phyloP scores from a whole-genome alignment of 2,329 filamentous ascomycete genomes.

The Trichoderma hamatum region DNA sequence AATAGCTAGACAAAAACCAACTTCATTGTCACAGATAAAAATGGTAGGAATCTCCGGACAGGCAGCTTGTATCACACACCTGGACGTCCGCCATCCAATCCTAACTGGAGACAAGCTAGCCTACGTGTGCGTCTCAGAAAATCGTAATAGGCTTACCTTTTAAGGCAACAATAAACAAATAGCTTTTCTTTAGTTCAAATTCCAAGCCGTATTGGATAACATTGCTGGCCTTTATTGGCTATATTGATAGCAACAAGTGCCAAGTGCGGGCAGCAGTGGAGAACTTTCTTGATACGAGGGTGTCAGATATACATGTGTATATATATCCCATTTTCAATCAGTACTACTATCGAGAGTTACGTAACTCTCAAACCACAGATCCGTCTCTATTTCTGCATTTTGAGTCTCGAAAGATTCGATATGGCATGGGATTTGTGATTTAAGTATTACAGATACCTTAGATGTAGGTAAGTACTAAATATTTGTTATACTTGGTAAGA shows the following conservation, averaged over 20 bases:
- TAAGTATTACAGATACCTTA: too few species aligned
- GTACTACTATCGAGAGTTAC: neutral
- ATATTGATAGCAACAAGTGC: neutral
- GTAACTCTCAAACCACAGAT: fast-evolving
- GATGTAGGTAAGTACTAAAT: too few species aligned
- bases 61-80: neutral
- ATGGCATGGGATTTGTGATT: neutral
- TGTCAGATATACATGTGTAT: neutral
- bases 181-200: neutral
- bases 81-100: neutral
- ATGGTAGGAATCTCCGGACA: neutral
- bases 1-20: neutral
- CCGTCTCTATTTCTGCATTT: neutral
- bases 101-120: neutral
- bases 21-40: neutral
- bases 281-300: neutral
- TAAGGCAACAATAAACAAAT: neutral
- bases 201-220: neutral
- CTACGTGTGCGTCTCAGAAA: neutral
- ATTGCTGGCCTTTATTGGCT: neutral
- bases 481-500: too few species aligned
- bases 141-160: neutral
- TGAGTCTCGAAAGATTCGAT: neutral
- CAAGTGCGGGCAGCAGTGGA: neutral
- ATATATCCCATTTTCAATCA: neutral